Percentiles rank a stretch among this genome's conserved stretches.
These are phyloP conservation scores for Bipolaris victoriae DNA, from an alignment of 2,329 filamentous ascomycete genomes.

Conservation along the genomic window DNA sequence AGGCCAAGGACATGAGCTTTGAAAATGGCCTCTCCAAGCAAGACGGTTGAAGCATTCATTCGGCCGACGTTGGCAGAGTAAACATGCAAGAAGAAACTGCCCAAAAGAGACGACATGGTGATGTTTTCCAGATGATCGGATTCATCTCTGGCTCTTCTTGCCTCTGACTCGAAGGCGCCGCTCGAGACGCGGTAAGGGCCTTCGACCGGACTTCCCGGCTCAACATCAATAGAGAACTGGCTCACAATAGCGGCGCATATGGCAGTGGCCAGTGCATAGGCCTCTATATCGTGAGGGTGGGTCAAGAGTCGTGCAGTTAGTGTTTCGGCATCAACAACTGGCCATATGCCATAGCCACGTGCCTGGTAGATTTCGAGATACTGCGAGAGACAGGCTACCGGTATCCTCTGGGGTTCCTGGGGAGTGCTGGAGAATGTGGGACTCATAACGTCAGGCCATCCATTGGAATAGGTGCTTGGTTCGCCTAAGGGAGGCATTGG, in stretches of 20 bases:
- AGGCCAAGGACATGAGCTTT: slow-evolving; percentile 45
- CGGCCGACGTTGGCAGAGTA: slow-evolving; percentile 45
- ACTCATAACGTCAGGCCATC: slow-evolving; percentile 36
- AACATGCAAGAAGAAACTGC: slow-evolving; percentile 45
- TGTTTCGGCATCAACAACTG: slow-evolving; percentile 42
- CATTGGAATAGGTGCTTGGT: slow-evolving; percentile 23
- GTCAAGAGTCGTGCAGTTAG: slow-evolving; percentile 43
- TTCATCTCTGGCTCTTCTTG: slow-evolving; percentile 34
- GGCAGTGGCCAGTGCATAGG: slow-evolving; percentile 41
- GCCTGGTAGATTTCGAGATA: slow-evolving; percentile 43
- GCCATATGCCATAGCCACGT: slow-evolving; percentile 45
- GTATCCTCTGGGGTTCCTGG: slow-evolving; percentile 36
- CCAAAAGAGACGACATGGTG: slow-evolving; percentile 37
- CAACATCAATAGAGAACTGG: slow-evolving; percentile 43
- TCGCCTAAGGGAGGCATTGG: slow-evolving; percentile 31
- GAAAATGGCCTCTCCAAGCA: slow-evolving; percentile 43
- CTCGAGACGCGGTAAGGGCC: slow-evolving; percentile 43
- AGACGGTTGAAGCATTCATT: slow-evolving; percentile 42
- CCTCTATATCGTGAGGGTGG: slow-evolving; percentile 40
- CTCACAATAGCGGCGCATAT: slow-evolving; percentile 46
- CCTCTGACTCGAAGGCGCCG: slow-evolving; percentile 38
- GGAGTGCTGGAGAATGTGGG: slow-evolving; percentile 22
- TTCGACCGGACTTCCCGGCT: slow-evolving; percentile 40
- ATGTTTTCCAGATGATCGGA: slow-evolving; percentile 42
- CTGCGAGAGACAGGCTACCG: slow-evolving; percentile 40